A percentile compares a stretch with the other conserved stretches of the same genome.
Evolutionary conservation across 1,284 basidiomycete species (phyloP).

Genomic region (Sporisorium scitamineum): DNA sequence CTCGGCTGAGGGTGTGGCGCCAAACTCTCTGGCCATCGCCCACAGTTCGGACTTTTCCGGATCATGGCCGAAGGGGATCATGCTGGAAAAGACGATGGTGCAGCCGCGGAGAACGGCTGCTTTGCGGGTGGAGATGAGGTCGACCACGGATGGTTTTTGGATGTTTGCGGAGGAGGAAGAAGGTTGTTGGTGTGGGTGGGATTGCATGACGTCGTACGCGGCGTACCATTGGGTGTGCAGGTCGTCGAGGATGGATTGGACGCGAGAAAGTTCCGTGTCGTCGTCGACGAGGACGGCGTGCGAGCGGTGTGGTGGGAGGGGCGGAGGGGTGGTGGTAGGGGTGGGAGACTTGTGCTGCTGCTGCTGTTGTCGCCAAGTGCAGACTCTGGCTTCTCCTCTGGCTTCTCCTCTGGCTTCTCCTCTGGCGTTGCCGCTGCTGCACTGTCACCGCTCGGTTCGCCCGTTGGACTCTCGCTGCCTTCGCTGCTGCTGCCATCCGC

Average conservation of each 20-base stretch:
- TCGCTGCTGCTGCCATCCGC: slow-evolving; percentile 15
- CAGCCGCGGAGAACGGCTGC: slow-evolving; percentile 79
- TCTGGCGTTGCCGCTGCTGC: slow-evolving; percentile 8
- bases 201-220: slow-evolving; percentile 25
- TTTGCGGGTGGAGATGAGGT: slow-evolving; percentile 85
- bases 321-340: slow-evolving; percentile 26
- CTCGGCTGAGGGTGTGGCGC: slow-evolving; percentile 81
- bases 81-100: slow-evolving; percentile 88
- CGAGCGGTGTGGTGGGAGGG: slow-evolving; percentile 36
- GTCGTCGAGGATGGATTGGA: slow-evolving; percentile 80
- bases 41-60: slow-evolving; percentile 87
- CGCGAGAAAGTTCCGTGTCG: slow-evolving; percentile 84
- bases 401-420: slow-evolving; percentile 2
- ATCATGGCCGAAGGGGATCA: slow-evolving; percentile 85
- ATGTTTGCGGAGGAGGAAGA: slow-evolving; percentile 5
- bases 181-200: background rate
- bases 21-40: slow-evolving; percentile 87
- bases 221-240: slow-evolving; percentile 82
- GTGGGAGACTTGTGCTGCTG: slow-evolving; percentile 6
- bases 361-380: slow-evolving; percentile 2
- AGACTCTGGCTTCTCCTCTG: slow-evolving; percentile 9
- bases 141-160: slow-evolving; percentile 71
- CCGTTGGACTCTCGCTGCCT: slow-evolving; percentile 8
- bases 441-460: slow-evolving; percentile 43
- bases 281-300: slow-evolving; percentile 87